A percentile compares a stretch with the other conserved stretches of the same genome.
Evolutionary conservation across 306 rosid species (phyloP).

Genomic region (Glycine latifolia): DNA sequence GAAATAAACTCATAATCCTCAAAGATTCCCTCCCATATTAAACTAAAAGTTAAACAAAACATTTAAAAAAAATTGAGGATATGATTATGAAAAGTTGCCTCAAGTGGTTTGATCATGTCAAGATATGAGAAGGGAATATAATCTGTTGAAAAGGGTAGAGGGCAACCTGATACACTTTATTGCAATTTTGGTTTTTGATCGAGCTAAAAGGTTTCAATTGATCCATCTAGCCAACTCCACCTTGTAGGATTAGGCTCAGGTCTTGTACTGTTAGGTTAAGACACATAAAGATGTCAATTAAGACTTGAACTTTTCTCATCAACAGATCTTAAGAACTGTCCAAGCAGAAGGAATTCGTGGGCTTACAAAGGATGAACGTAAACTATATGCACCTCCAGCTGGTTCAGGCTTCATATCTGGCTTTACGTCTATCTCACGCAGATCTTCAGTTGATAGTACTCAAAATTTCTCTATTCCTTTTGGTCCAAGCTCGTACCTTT

Average conservation of each 20-base stretch:
- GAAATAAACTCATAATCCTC: constrained; percentile 4
- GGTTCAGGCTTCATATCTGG: constrained; percentile 97
- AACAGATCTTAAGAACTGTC: constrained; percentile 84
- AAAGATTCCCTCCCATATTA: neutral
- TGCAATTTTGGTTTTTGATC: constrained; percentile 18
- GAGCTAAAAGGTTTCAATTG: neutral
- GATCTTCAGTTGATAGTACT: constrained; percentile 63
- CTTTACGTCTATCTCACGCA: constrained; percentile 68
- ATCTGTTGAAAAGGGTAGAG: constrained; percentile 7
- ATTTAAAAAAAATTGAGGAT: neutral
- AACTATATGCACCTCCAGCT: constrained; percentile 85
- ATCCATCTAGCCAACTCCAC: constrained; percentile 16
- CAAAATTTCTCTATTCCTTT: constrained; percentile 68
- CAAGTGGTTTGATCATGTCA: constrained; percentile 17
- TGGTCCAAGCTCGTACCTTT: constrained; percentile 90
- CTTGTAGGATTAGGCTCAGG: neutral
- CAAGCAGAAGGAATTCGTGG: constrained; percentile 92
- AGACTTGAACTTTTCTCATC: constrained; percentile 28
- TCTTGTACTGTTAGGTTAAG: constrained; percentile 26
- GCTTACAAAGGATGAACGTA: constrained; percentile 84
- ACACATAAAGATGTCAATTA: constrained; percentile 25
- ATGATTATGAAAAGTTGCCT: constrained; percentile 13
- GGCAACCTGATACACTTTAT: neutral
- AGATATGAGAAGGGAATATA: constrained; percentile 25
- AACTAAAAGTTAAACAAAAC: neutral